phyloP scores from a whole-genome alignment of 352 stramenopile species.

The Phytopythium aichiense region DNA sequence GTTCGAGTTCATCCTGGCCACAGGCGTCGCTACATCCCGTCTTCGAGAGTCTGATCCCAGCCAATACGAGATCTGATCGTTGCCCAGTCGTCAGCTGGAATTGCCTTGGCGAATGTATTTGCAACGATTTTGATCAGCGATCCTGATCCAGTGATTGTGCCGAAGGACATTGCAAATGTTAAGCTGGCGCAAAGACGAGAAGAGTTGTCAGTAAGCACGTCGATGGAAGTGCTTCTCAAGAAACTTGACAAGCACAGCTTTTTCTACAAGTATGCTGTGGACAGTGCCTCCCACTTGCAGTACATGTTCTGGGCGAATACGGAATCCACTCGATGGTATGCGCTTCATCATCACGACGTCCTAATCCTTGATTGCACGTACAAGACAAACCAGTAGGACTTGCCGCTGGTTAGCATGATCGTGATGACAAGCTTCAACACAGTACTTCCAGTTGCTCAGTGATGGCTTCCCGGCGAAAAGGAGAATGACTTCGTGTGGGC shows the following conservation, averaged over 20 bases:
- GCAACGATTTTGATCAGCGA: neutral
- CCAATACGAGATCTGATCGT: no score
- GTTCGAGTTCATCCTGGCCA: slow-evolving; percentile 1
- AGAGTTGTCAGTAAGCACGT: neutral
- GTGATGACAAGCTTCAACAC: slow-evolving; percentile 10
- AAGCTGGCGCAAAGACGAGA: neutral
- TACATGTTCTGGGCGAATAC: slow-evolving; percentile 12
- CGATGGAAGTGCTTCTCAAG: neutral
- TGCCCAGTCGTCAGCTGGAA: neutral
- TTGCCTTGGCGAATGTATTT: neutral
- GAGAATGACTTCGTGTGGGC: slow-evolving; percentile 15
- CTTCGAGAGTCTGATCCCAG: neutral
- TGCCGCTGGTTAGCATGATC: slow-evolving; percentile 11
- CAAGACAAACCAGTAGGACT: slow-evolving; percentile 14
- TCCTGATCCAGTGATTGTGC: neutral
- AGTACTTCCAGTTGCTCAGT: slow-evolving; percentile 5
- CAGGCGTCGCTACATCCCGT: neutral
- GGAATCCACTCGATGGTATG: neutral
- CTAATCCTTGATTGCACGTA: slow-evolving; percentile 16
- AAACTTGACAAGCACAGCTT: neutral
- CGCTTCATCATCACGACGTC: slow-evolving; percentile 11
- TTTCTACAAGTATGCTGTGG: neutral
- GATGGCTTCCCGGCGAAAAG: slow-evolving; percentile 7
- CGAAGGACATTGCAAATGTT: slow-evolving; percentile 1
- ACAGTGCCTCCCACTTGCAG: neutral